Evolutionary conservation across 169 alveolate genomes (phyloP).

Genomic region (Pseudocohnilembus persalinus): DNA sequence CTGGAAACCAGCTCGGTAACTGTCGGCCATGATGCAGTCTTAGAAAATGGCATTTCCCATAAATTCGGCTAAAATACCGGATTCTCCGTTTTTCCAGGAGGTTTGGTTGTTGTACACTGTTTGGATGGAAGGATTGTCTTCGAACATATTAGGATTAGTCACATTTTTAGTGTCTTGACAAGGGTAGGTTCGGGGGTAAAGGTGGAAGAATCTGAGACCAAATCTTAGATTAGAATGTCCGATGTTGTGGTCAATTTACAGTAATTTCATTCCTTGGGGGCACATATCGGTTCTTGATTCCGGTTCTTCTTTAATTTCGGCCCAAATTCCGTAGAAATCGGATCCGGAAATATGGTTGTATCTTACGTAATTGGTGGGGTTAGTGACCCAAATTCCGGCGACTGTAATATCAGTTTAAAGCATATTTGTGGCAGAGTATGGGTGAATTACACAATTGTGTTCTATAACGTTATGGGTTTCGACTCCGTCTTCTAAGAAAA

Average conservation of each 20-base stretch:
- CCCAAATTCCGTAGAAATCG: slow-evolving; percentile 77
- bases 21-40: slow-evolving; percentile 55
- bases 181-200: slow-evolving; percentile 49
- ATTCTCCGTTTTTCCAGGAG: slow-evolving; percentile 57
- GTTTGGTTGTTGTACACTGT: slow-evolving; percentile 45
- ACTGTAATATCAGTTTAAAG: slow-evolving; percentile 71
- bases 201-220: slow-evolving; percentile 70
- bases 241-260: slow-evolving; percentile 55
- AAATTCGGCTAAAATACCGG: slow-evolving; percentile 64
- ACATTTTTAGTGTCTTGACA: slow-evolving; percentile 24
- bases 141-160: slow-evolving; percentile 11
- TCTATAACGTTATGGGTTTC: slow-evolving; percentile 64
- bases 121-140: slow-evolving; percentile 51
- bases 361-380: slow-evolving; percentile 60
- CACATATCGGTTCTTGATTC: slow-evolving; percentile 55
- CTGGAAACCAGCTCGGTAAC: slow-evolving; percentile 61
- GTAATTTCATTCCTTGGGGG: slow-evolving; percentile 55
- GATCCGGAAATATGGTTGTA: slow-evolving; percentile 74
- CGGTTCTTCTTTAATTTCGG: slow-evolving; percentile 51
- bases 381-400: slow-evolving; percentile 76
- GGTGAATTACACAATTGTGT: slow-evolving; percentile 52
- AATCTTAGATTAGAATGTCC: slow-evolving; percentile 75
- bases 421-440: slow-evolving; percentile 51
- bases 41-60: slow-evolving; percentile 55
- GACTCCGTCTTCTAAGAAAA: slow-evolving; percentile 81